Percentiles rank a stretch among this genome's conserved stretches.
Conservation (phyloP, 1,284 basidiomycete genomes). For the Trichosporon ovoides region DNA sequence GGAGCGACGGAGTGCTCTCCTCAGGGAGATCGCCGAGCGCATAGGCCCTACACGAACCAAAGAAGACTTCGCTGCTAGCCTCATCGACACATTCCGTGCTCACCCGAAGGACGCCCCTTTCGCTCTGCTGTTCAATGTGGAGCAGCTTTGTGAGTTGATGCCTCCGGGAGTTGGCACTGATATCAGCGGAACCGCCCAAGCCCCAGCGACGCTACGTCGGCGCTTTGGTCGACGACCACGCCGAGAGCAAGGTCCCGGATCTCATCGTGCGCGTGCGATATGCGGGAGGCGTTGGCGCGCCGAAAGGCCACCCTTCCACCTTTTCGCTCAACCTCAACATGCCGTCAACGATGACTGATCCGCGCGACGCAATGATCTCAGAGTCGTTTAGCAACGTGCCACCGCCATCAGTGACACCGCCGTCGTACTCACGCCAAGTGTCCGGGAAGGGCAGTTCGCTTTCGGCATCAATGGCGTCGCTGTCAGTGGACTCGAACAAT, state of each 20-base stretch:
- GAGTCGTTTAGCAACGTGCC: constrained; percentile 8
- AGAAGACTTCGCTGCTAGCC: constrained; percentile 35
- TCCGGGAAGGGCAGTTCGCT: neutral
- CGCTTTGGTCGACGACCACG: neutral
- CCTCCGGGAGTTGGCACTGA: too few species aligned
- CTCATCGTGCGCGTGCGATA: constrained; percentile 7
- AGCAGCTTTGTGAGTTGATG: constrained; percentile 15
- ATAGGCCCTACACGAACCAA: constrained; percentile 36
- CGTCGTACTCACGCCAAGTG: neutral
- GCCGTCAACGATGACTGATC: neutral
- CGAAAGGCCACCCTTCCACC: constrained; percentile 34
- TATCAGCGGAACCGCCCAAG: neutral
- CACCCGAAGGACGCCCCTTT: constrained; percentile 18
- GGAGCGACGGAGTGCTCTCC: constrained; percentile 28
- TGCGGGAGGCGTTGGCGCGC: constrained; percentile 41
- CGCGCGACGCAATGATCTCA: constrained; percentile 10
- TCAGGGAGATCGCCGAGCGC: constrained; percentile 42
- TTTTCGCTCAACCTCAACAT: neutral
- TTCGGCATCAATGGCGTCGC: neutral
- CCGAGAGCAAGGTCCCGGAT: neutral
- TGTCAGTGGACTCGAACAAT: neutral
- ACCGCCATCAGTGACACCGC: neutral
- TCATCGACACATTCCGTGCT: constrained; percentile 28
- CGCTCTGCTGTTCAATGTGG: constrained; percentile 42
- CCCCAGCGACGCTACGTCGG: neutral